Base-by-base conservation (phyloP, 805 yeast species). In the Yamadazyma endophytica region DNA sequence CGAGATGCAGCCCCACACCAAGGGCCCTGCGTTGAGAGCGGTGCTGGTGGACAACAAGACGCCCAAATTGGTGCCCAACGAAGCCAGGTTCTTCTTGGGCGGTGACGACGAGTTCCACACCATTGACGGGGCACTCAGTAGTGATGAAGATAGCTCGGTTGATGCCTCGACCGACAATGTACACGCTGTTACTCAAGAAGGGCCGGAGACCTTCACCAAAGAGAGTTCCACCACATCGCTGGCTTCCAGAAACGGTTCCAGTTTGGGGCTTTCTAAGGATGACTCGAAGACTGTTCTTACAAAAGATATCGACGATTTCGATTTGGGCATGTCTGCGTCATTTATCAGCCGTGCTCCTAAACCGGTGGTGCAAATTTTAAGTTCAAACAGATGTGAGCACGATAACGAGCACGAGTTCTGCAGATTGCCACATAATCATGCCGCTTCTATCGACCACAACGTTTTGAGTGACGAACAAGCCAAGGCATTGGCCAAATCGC, bases 1-100 rank as follows among this genome's bases (percentile, higher is more conserved):
- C 1, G 97, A 89, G 55, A 76, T 86, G 81, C 85, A 79, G 50
- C 78, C 77, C 4, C 52, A 39, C 22, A 24, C 24, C 4, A 22
- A 36, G 13, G 43, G 41, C 3, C 40, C 43, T 32, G 26, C 29
- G 17, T 47, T 40, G 29, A 47, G 41, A 13, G 52, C 52, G 7
- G 42, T 52, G 21, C 20, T 42, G 23, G 56, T 52, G n/a, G 51
- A 52, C 28, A 23, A 24, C 13, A 15, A 13, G 9, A 47, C 58
- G 9, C 61, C 61, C 8, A 42, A 34, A 25, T 35, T 56, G 25
- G 40, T 54, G 12, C 46, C 54, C 14, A 46, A 55, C 37, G 46
- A 44, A 25, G 46, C 51, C 16, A 36, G 36, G 12, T 49, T 50
- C 31, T 26, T 32, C 6, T 25, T 49, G 7, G 51, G 44, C 18